Conservation (phyloP, 495 filamentous ascomycete genomes). For the Recurvomyces mirabilis region DNA sequence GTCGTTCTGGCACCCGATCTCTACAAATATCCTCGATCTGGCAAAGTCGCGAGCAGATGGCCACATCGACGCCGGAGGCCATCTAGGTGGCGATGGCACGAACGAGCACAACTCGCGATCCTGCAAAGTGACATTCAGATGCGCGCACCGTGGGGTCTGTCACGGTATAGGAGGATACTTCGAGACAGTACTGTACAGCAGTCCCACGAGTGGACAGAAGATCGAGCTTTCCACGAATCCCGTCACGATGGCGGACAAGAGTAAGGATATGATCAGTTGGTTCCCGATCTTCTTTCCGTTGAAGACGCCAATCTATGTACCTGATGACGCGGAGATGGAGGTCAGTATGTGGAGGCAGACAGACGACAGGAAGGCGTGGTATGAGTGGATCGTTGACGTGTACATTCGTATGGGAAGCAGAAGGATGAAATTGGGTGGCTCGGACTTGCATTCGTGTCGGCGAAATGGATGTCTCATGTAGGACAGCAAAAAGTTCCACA, state of each 20-base stretch:
- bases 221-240: constrained; percentile 89
- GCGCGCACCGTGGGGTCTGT: constrained; percentile 62
- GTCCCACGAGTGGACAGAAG: constrained; percentile 26
- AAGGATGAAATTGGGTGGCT: constrained; percentile 63
- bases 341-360: constrained; percentile 92
- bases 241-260: constrained; percentile 83
- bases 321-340: constrained; percentile 71
- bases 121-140: constrained; percentile 61
- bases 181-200: constrained; percentile 75
- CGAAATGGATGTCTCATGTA: constrained; percentile 89
- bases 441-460: constrained; percentile 79
- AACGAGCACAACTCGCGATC: constrained; percentile 85
- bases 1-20: constrained; percentile 55
- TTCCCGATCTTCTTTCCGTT: constrained; percentile 97
- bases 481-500: background rate
- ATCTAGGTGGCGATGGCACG: constrained; percentile 39
- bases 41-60: constrained; percentile 47
- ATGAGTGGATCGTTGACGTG: constrained; percentile 87
- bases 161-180: constrained; percentile 94
- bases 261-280: constrained; percentile 95
- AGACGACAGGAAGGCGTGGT: constrained; percentile 94
- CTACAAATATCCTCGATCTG: constrained; percentile 38
- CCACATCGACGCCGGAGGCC: constrained; percentile 35
- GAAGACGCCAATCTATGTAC: constrained; percentile 84
- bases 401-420: constrained; percentile 37